phyloP scores from a whole-genome alignment of 2,329 filamentous ascomycete species.

The Penicillium glabrum region DNA sequence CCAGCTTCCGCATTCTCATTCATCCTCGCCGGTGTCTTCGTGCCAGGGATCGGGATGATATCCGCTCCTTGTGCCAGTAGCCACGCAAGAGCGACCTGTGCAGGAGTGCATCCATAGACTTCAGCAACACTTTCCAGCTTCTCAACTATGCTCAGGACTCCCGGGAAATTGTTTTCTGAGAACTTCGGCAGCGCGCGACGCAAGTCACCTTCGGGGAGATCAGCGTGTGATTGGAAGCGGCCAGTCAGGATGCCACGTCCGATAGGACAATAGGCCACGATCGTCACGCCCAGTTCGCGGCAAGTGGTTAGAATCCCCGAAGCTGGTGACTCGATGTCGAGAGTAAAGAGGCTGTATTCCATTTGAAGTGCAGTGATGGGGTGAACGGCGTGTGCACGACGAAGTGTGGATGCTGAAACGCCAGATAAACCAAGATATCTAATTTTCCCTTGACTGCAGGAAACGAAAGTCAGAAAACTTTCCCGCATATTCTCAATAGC shows the following conservation, averaged over 20 bases:
- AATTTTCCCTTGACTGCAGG: constrained; percentile 48
- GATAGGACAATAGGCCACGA: constrained; percentile 44
- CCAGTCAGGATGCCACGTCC: constrained; percentile 37
- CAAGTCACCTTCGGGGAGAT: constrained; percentile 43
- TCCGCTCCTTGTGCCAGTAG: constrained; percentile 55
- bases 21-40: constrained; percentile 3
- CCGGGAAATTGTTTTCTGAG: constrained; percentile 49
- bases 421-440: constrained; percentile 48
- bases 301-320: constrained; percentile 43
- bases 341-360: constrained; percentile 47
- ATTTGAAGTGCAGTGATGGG: constrained; percentile 50
- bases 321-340: constrained; percentile 44
- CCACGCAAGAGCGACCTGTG: constrained; percentile 64
- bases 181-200: constrained; percentile 51
- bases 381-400: constrained; percentile 45
- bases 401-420: constrained; percentile 45
- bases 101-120: constrained; percentile 53
- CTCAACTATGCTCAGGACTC: constrained; percentile 44
- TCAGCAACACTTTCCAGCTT: constrained; percentile 53
- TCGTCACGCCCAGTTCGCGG: constrained; percentile 48
- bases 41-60: constrained; percentile 30
- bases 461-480: background rate
- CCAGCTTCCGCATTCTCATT: background rate
- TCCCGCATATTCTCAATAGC: rapidly evolving
- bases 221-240: constrained; percentile 30